phyloP scores from a whole-genome alignment of 2,329 filamentous ascomycete genomes.

The Parasarocladium wereldwijsianum region DNA sequence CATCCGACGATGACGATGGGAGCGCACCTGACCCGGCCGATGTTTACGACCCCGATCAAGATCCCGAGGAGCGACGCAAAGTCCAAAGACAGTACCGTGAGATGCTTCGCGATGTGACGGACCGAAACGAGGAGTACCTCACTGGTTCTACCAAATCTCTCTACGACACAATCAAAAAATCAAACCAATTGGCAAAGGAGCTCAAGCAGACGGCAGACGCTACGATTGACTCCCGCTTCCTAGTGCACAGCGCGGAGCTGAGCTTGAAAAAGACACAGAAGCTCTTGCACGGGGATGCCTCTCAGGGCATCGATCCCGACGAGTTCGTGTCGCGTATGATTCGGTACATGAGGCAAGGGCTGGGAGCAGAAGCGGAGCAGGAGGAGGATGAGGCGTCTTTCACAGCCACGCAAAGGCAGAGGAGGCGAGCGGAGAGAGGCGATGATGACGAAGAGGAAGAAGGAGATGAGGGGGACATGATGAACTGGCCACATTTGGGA shows the following conservation, averaged over 20 bases:
- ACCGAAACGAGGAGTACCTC: conserved; percentile 62
- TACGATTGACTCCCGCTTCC: conserved; percentile 73
- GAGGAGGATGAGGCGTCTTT: conserved; percentile 35
- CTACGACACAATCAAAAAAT: conserved; percentile 47
- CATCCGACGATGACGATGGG: conserved; percentile 8
- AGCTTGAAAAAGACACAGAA: conserved; percentile 65
- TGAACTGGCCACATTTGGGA: conserved; percentile 80
- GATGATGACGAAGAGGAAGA: conserved; percentile 42
- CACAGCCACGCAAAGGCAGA: conserved; percentile 32
- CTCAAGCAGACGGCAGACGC: conserved; percentile 86
- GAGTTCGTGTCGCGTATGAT: conserved; percentile 88
- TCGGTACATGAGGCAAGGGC: conserved; percentile 64
- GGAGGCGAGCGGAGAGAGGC: conserved; percentile 24
- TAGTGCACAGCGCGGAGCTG: conserved; percentile 69
- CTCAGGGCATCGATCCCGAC: conserved; percentile 71
- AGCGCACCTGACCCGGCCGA: conserved; percentile 18
- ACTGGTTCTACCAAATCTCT: conserved; percentile 50
- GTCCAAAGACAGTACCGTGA: conserved; percentile 58
- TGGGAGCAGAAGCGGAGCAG: conserved; percentile 28
- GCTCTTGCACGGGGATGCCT: conserved; percentile 56
- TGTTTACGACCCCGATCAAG: conserved; percentile 71
- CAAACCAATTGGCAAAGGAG: conserved; percentile 48
- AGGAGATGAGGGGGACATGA: conserved; percentile 59
- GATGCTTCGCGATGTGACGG: conserved; percentile 42
- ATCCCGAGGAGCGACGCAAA: conserved; percentile 54